Evolutionary conservation across 2,329 filamentous ascomycete species (phyloP), one percentile per base, ranked within the genome.

Genomic region (Cyphellophora attinorum): DNA sequence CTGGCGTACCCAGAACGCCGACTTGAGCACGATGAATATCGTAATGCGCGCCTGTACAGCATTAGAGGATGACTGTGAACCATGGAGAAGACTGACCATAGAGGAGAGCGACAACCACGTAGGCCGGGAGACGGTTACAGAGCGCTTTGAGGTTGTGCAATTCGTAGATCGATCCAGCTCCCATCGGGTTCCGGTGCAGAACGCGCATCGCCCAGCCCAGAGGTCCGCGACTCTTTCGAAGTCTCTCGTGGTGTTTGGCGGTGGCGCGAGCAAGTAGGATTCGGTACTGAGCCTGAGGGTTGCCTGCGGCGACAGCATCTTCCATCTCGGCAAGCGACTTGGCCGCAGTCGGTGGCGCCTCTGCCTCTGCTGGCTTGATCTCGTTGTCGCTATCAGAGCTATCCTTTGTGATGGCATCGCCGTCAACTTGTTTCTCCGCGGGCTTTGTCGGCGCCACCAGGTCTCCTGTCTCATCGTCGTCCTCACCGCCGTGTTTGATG

Each of bases 151-250:
- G 61, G 67, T 89, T 89, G 60, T 76, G 65, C 13, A 69, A 49
- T 61, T 89, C 83, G 61, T 89, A 85, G 44, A 88, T 70, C 51
- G 78, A 68, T 33, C 83, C 84, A 12, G 76, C 56, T 12, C 79
- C 79, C 61, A 85, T 72, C 31, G 75, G 80, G 65, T 86, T 82
- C 50, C 81, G 67, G 53, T 75, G 80, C 13, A 88, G 76, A 33
- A 68, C 74, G 48, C 83, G 80, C 79, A 89, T 83, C 23, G 80
- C 84, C 83, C 83, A 88, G 49, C 77, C 83, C n/a, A 89, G 67
- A 32, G 79, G 81, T 15, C 82, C 80, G 2, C 62, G 61, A 38
- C 67, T 68, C 56, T 72, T 63, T 37, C 72, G 61, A 35, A 89
- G 75, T 48, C 74, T 74, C 13, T 72, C 72, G 53, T 81, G 73